phyloP scores from a whole-genome alignment of 75 land plant genomes.

The Sequoiadendron giganteum region DNA sequence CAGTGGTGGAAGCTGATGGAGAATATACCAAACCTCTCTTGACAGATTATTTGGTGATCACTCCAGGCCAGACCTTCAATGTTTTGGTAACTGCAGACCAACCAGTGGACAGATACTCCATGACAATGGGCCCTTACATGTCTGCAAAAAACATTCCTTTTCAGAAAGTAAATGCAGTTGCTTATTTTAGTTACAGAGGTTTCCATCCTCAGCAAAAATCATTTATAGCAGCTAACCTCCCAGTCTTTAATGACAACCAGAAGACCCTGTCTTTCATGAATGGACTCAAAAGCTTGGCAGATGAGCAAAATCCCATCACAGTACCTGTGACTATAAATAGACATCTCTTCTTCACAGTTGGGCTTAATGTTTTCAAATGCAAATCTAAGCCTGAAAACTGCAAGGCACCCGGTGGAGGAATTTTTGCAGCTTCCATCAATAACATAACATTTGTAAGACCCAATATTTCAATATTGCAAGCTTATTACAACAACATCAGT shows the following conservation, averaged over 20 bases:
- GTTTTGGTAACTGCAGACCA: slow-evolving; percentile 56
- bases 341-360: slow-evolving; percentile 18
- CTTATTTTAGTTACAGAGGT: slow-evolving; percentile 26
- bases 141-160: slow-evolving; percentile 25
- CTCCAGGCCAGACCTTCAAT: slow-evolving; percentile 71
- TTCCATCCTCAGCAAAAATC: background rate
- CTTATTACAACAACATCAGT: slow-evolving; percentile 13
- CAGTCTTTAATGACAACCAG: slow-evolving; percentile 28
- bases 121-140: slow-evolving; percentile 47
- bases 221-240: slow-evolving; percentile 15
- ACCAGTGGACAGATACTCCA: slow-evolving; percentile 31
- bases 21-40: slow-evolving; percentile 46
- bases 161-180: slow-evolving; percentile 21
- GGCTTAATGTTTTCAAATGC: slow-evolving; percentile 6
- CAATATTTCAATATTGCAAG: slow-evolving; percentile 14
- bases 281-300: slow-evolving; percentile 17
- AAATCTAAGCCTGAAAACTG: slow-evolving; percentile 15
- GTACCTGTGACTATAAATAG: slow-evolving; percentile 12
- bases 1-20: slow-evolving; percentile 63
- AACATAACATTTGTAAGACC: slow-evolving; percentile 25
- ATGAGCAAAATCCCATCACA: background rate
- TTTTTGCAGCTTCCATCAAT: slow-evolving; percentile 21
- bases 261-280: slow-evolving; percentile 11
- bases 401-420: background rate
- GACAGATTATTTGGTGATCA: slow-evolving; percentile 25